Evolutionary conservation across 192 early-diverging fungal species (phyloP), one percentile per base, ranked within the genome.

Genomic region (Coemansia umbellata): DNA sequence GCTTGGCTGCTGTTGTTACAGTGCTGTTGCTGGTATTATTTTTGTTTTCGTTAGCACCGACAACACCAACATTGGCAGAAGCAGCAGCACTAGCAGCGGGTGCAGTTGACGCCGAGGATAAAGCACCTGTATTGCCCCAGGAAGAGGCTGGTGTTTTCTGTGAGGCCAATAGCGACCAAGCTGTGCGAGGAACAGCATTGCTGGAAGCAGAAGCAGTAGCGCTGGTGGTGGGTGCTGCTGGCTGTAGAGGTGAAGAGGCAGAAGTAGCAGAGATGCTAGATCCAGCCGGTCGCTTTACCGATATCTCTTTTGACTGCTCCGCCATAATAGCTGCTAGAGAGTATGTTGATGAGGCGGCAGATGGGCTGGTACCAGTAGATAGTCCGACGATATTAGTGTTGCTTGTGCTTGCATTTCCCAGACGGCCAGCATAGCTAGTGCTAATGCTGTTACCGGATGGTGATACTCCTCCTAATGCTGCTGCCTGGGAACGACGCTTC

Each of bases 241-340:
- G 32, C 1, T 37, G n/a, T n/a, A n/a, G n/a, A 5, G 49, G 5
- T 9, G 41, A 44, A 23, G 22, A 23, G 7, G 28, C 50, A 23
- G 44, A 52, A 9, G 42, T 13, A n/a, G 18, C 27, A 23, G 31
- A 22, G 14, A 37, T 17, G 47, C 28, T 47, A 11, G 45, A n/a
- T 2, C 31, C 17, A 32, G 40, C 11, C 2, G 26, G 21, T 18
- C 1, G 31, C 31, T 40, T 44, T 5, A 44, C 8, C 23, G n/a
- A n/a, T n/a, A 36, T 18, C 31, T 72, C 62, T 50, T 57, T 60
- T 40, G 58, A 72, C 44, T 72, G 69, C 63, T 72, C 69, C 26
- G 56, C 70, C 70, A 66, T 74, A 47, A 74, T 74, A 7, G 62
- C 50, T 17, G 69, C 69, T 30, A 72, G 42, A 14, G 69, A 72